These are phyloP conservation scores for Dendrobium catenatum DNA, from an alignment of 106 monocot species.

Conservation along the genomic window DNA sequence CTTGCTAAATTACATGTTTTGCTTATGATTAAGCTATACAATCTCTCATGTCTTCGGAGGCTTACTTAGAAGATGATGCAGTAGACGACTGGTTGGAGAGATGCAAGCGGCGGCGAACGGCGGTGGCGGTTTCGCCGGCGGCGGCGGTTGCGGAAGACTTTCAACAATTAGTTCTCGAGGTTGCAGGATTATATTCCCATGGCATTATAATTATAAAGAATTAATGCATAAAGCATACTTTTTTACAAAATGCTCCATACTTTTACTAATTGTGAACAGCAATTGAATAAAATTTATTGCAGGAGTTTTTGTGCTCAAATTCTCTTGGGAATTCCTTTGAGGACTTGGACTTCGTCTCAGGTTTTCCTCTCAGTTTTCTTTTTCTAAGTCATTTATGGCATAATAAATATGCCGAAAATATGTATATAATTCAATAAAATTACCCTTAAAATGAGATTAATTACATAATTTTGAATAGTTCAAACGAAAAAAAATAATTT, in stretches of 20 bases:
- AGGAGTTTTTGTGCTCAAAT: too few species aligned
- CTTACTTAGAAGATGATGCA: constrained; percentile 30
- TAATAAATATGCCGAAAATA: too few species aligned
- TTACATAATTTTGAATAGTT: too few species aligned
- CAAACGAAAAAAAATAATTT: too few species aligned
- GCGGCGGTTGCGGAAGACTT: constrained; percentile 18
- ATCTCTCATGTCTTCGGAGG: constrained; percentile 12
- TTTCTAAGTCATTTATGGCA: too few species aligned
- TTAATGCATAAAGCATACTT: not conserved
- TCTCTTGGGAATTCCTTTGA: too few species aligned
- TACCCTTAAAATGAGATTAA: too few species aligned
- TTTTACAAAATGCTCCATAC: not conserved
- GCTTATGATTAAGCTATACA: not conserved
- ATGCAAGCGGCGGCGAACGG: constrained; percentile 25
- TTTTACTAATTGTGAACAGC: not conserved
- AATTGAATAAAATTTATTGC: not conserved
- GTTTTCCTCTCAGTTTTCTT: too few species aligned
- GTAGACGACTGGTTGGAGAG: constrained; percentile 21
- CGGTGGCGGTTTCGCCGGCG: not conserved
- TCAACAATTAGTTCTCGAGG: constrained; percentile 18
- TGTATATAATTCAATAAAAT: too few species aligned
- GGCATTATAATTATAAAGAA: not conserved
- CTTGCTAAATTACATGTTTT: too few species aligned
- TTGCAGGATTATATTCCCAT: not conserved
- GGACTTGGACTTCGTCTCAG: too few species aligned